phyloP scores from a whole-genome alignment of 2,329 filamentous ascomycete species.

The Lecanicillium sp. region DNA sequence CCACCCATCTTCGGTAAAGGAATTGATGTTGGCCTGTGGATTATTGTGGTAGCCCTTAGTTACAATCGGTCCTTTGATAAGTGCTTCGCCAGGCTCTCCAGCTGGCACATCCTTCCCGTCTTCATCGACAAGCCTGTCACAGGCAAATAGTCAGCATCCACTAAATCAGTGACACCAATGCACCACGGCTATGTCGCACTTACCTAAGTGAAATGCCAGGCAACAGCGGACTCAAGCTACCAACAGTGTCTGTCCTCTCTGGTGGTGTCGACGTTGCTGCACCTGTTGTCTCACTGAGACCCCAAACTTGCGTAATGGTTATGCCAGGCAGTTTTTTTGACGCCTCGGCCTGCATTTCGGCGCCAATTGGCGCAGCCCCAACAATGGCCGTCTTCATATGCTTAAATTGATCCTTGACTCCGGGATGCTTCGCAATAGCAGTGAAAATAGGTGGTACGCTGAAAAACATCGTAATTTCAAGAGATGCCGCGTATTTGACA shows the following conservation, averaged over 20 bases:
- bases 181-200: background rate
- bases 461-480: conserved; percentile 46
- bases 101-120: conserved; percentile 28
- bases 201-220: conserved; percentile 21
- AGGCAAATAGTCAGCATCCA: conserved; percentile 2
- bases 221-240: conserved; percentile 32
- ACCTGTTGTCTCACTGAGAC: conserved; percentile 48
- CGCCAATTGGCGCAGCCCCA: conserved; percentile 50
- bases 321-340: conserved; percentile 38
- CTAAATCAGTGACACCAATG: background rate
- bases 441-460: conserved; percentile 55
- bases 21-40: conserved; percentile 52
- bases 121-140: conserved; percentile 30
- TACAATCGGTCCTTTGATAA: conserved; percentile 63
- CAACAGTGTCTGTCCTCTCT: conserved; percentile 32
- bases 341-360: conserved; percentile 43
- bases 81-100: conserved; percentile 49
- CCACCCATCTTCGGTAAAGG: conserved; percentile 48
- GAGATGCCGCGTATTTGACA: conserved; percentile 40
- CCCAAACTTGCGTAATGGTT: conserved; percentile 47
- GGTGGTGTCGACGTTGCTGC: conserved; percentile 37
- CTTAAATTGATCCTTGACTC: conserved; percentile 48
- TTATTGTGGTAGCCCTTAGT: conserved; percentile 69
- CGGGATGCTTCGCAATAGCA: conserved; percentile 47
- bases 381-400: conserved; percentile 37